Evolutionary conservation across 768 basidiomycete genomes (phyloP).

Genomic region (Porphyrellus cyaneotinctus): DNA sequence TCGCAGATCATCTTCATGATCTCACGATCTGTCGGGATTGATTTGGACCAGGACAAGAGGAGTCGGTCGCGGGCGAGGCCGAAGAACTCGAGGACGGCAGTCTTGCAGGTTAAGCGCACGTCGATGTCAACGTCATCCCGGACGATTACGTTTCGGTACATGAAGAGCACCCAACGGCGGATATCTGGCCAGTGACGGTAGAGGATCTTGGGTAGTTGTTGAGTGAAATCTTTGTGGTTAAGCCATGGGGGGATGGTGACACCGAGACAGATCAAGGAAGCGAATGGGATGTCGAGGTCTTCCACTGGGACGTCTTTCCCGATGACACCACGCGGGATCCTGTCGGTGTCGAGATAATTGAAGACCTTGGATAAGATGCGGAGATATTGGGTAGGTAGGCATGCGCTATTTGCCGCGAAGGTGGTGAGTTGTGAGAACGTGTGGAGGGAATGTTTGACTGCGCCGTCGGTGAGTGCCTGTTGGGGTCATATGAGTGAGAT

Average conservation of each 20-base stretch:
- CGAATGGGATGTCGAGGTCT: slow-evolving; percentile 11
- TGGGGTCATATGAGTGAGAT: not conserved
- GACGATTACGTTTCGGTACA: slow-evolving; percentile 16
- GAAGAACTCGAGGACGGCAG: slow-evolving; percentile 24
- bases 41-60: slow-evolving; percentile 26
- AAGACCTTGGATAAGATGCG: slow-evolving; percentile 21
- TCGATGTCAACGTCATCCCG: slow-evolving; percentile 1
- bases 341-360: slow-evolving; percentile 16
- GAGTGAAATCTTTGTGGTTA: slow-evolving; percentile 8
- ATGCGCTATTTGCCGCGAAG: slow-evolving; percentile 10
- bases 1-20: slow-evolving; percentile 28
- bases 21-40: slow-evolving; percentile 21
- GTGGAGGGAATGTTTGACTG: slow-evolving; percentile 10
- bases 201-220: slow-evolving; percentile 15
- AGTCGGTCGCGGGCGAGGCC: slow-evolving; percentile 24
- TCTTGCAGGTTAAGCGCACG: slow-evolving; percentile 22
- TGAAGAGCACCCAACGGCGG: slow-evolving; percentile 26
- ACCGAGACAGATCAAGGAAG: slow-evolving; percentile 20
- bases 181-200: slow-evolving; percentile 22
- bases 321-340: slow-evolving; percentile 14
- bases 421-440: slow-evolving; percentile 13
- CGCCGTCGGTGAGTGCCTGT: slow-evolving; percentile 15
- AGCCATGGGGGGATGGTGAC: slow-evolving; percentile 25
- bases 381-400: slow-evolving; percentile 20
- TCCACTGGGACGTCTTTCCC: slow-evolving; percentile 3